Evolutionary conservation across 208 protist species (phyloP), one percentile per base, ranked within the genome.

Genomic region (Acanthamoeba triangularis): DNA sequence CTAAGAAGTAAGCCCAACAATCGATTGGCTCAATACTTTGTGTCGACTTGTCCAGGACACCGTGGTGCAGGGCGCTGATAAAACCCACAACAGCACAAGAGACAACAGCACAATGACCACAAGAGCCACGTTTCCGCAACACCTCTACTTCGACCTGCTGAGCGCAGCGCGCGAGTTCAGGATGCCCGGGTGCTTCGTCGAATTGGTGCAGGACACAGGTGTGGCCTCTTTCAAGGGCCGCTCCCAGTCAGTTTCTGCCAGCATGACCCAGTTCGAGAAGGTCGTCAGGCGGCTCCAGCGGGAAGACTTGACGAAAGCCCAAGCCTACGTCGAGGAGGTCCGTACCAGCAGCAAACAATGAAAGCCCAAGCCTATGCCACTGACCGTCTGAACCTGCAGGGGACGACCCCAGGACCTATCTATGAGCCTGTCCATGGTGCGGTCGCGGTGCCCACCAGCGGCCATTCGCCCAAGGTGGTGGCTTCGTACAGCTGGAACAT

Each of bases 401-500:
- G 56, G 0, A n/a, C 56, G 11, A 63, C 56, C 23, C 6, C 7
- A 18, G 56, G 56, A 28, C 56, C 56, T 10, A 18, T 18, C 18
- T 63, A 63, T 18, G 20, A n/a, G 18, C 23, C 56, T 28, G 13
- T 8, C 16, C 14, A 28, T 25, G 56, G 11, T 20, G 23, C 56
- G 20, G 37, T 41, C 37, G 1, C 20, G 20, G 1, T 63, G 56
- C 56, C 56, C 56, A 28, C 20, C 23, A 63, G 18, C 20, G 16
- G 56, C 6, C 56, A 63, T 28, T 18, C 4, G 7, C 56, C 56
- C 20, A 63, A 28, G 18, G 13, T 76, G 67, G 30, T 76, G 7
- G n/a, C n/a, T 0, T 76, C 67, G 4, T 76, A 76, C 67, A 76
- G 67, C 67, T 76, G 67, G 67, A 76, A 76, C 30, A 76, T 76